phyloP scores from a whole-genome alignment of 108 stramenopile genomes.

The Nitzschia sp. region DNA sequence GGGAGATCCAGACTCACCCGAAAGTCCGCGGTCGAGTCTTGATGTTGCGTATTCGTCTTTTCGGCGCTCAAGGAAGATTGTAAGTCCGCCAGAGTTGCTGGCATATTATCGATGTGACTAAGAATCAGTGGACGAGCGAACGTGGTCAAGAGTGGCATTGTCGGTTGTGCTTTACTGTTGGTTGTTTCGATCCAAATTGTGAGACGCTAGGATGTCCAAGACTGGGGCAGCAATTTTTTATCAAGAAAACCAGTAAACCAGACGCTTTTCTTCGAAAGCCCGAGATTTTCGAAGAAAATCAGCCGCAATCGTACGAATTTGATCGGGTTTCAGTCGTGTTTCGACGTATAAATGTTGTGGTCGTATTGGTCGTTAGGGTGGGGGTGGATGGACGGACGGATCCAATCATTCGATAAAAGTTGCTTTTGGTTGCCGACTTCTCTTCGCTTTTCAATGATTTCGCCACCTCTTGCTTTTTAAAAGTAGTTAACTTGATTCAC shows the following conservation, averaged over 20 bases:
- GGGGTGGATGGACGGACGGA: no score
- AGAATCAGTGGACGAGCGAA: slow-evolving; percentile 1
- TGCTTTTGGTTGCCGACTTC: no score
- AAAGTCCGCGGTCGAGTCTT: not conserved
- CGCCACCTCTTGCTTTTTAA: no score
- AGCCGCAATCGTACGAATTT: not conserved
- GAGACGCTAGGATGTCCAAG: not conserved
- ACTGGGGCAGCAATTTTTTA: not conserved
- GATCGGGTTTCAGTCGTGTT: slow-evolving; percentile 6
- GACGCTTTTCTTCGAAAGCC: not conserved
- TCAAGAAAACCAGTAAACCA: not conserved
- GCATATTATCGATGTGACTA: not conserved
- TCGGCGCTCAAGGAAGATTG: not conserved
- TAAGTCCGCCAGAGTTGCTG: not conserved
- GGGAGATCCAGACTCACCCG: slow-evolving; percentile 31
- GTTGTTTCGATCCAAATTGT: slow-evolving; percentile 1
- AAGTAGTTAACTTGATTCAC: no score
- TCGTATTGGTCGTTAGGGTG: no score
- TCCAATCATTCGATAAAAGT: no score
- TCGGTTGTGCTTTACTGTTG: not conserved
- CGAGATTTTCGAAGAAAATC: not conserved
- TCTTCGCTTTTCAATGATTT: no score
- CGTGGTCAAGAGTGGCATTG: not conserved
- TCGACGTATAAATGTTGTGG: not conserved
- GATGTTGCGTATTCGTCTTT: not conserved